These are phyloP conservation scores for Rhizophlyctis rosea DNA, from an alignment of 192 early-diverging fungal species.

Conservation along the genomic window DNA sequence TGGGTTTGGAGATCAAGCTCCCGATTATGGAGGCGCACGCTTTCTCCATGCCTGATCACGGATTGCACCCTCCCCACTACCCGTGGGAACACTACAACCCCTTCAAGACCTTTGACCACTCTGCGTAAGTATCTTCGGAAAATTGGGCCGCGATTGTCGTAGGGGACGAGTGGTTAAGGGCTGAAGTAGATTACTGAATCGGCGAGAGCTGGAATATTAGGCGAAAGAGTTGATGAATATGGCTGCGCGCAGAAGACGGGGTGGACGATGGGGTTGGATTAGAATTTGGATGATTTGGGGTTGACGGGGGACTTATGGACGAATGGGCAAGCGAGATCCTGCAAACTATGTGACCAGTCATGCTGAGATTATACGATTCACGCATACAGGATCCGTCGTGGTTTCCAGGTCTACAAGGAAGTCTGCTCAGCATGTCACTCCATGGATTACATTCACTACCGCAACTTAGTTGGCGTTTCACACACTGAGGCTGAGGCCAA, in stretches of 20 bases:
- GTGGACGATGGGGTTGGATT: too few relatives aligned
- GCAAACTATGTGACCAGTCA: neutral
- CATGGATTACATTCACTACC: conserved; percentile 88
- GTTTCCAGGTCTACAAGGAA: conserved; percentile 98
- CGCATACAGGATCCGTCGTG: conserved; percentile 88
- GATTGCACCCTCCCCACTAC: conserved; percentile 84
- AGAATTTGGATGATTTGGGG: too few relatives aligned
- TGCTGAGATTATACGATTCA: too few relatives aligned
- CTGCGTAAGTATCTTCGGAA: conserved; percentile 57
- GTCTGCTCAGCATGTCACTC: conserved; percentile 98
- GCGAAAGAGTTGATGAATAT: too few relatives aligned
- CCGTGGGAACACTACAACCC: conserved; percentile 84
- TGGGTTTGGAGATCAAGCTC: conserved; percentile 28
- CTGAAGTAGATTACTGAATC: too few relatives aligned
- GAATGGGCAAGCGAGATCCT: neutral
- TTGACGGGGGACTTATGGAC: too few relatives aligned
- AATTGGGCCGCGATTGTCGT: neutral
- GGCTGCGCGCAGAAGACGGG: too few relatives aligned
- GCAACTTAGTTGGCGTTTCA: conserved; percentile 92
- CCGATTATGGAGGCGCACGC: conserved; percentile 49
- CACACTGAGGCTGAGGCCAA: conserved; percentile 92
- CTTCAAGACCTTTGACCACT: conserved; percentile 89
- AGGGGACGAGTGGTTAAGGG: too few relatives aligned
- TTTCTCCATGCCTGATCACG: conserved; percentile 82
- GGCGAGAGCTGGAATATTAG: too few relatives aligned